Evolutionary conservation across 1,139 yeast genomes (phyloP).

Genomic region (Saccharomycopsis crataegensis): DNA sequence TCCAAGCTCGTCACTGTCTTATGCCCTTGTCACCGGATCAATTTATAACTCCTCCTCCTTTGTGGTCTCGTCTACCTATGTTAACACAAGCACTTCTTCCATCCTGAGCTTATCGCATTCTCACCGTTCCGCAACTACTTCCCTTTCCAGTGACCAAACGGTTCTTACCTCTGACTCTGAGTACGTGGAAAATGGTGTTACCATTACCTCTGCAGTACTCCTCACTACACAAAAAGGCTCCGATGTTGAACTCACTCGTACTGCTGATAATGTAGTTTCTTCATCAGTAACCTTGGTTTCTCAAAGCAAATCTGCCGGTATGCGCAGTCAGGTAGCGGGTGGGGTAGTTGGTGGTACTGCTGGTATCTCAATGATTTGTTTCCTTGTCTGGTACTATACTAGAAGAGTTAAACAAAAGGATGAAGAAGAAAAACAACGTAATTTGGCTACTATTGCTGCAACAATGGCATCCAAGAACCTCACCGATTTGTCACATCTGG

Average conservation of each 20-base stretch:
- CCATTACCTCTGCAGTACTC: constrained; percentile 16
- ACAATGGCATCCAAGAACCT: constrained; percentile 15
- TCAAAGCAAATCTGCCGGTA: constrained; percentile 1
- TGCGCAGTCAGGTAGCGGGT: constrained; percentile 18
- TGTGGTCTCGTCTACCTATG: not conserved
- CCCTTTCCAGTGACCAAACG: constrained; percentile 5
- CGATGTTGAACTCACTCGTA: constrained; percentile 16
- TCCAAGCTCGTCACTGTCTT: constrained; percentile 6
- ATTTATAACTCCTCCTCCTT: not conserved
- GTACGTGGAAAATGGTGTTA: constrained; percentile 16
- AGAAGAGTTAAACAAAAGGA: constrained; percentile 19
- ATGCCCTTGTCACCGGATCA: not conserved
- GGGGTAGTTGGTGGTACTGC: constrained; percentile 20
- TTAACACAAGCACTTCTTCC: not conserved
- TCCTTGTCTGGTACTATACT: constrained; percentile 19
- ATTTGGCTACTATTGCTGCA: constrained; percentile 20
- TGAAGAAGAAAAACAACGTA: constrained; percentile 19
- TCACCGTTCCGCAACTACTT: constrained; percentile 8
- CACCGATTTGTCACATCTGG: constrained; percentile 10
- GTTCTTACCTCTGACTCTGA: constrained; percentile 17
- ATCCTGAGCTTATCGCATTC: not conserved
- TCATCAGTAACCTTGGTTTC: constrained; percentile 18
- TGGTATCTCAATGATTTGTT: constrained; percentile 18
- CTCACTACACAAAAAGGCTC: constrained; percentile 11
- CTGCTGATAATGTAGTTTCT: constrained; percentile 16